Evolutionary conservation across 139 green algal species (phyloP), one percentile per base, ranked within the genome.

Genomic region (Diplosphaera chodatii): DNA sequence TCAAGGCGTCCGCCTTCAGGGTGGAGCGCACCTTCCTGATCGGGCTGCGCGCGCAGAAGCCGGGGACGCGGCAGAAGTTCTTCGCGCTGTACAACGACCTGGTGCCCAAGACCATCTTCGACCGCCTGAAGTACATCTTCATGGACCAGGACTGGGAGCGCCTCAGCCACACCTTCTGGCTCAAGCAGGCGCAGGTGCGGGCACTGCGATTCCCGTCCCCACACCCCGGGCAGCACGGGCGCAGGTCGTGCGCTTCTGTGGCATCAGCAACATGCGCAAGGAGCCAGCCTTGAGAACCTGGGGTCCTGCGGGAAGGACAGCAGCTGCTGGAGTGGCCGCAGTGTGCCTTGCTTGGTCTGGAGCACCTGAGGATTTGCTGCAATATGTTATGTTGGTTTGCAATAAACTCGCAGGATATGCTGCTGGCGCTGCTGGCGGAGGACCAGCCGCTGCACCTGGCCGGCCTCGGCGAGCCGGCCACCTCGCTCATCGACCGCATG

Each of bases 51-150:
- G 85, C 88, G 1, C 56, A 66, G 23, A 76, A 92, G 68, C 87
- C 90, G 2, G 70, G 63, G 20, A 73, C 89, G 56, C 82, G 92
- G 22, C 64, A 68, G 32, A 84, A 86, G 68, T 99, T 99, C 81
- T 97, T 98, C 71, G 41, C 70, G 6, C 73, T 98, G 37, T 98
- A 99, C 80, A 70, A 95, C 66, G 70, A 70, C 10, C 67, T 72
- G 33, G 83, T 98, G 28, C 85, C 84, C 0, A 55, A 74, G 1
- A 85, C 84, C 18, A 84, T 98, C 32, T 97, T 90, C 71, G 84
- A 93, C 33, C 87, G 95, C 32, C 84, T 99, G 69, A 85, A 92
- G 55, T 97, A 95, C 74, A 91, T 99, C 62, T 83, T 99, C 22
- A 68, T 83, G 63, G 68, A 63, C 4, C 94, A 99, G 78, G 92